Evolutionary conservation across 2,329 filamentous ascomycete genomes (phyloP), one percentile per base, ranked within the genome.

Genomic region (Ascomycota sp.): DNA sequence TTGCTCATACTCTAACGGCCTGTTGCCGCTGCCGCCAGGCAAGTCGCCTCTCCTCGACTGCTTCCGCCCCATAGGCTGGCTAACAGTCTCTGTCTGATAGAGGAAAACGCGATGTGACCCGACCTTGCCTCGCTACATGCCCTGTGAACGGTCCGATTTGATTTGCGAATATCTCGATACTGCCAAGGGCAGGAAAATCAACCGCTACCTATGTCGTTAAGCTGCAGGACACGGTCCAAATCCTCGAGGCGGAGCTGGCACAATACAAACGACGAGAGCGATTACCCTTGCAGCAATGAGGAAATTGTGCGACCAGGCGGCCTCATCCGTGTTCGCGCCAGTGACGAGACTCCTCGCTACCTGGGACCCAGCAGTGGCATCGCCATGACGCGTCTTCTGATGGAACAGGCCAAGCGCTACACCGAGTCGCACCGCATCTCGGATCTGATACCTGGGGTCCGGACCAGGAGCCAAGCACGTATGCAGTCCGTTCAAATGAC

Each of bases 61-160:
- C 28, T 23, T 23, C 21, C 21, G 7, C 10, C 21, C 7, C 21
- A 7, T 10, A 19, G 11, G 11, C 25, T 17, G 25, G n/a, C 23
- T 30, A 24, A 30, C 28, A 6, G 6, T 7, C 24, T 28, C 12
- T 24, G 12, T 30, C 22, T 46, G 12, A 15, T 22, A 92, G 85
- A 75, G 86, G 44, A 98, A 98, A 63, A 95, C 86, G 23, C 68
- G 83, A 61, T 98, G 89, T 59, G 89, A 95, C 54, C 80, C 89
- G 4, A 80, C 79, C 10, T 68, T 98, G 15, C 89, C 89, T 25
- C 77, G 79, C 45, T 98, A 89, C 53, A 68, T 81, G 12, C 85
- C 86, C 15, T 98, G 89, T 57, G 83, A 94, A 55, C 71, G 86
- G 41, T 85, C 81, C 38, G 85, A 85, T 44, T 82, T 83, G 20